phyloP scores from a whole-genome alignment of 306 rosid genomes.

The Casuarina glauca region DNA sequence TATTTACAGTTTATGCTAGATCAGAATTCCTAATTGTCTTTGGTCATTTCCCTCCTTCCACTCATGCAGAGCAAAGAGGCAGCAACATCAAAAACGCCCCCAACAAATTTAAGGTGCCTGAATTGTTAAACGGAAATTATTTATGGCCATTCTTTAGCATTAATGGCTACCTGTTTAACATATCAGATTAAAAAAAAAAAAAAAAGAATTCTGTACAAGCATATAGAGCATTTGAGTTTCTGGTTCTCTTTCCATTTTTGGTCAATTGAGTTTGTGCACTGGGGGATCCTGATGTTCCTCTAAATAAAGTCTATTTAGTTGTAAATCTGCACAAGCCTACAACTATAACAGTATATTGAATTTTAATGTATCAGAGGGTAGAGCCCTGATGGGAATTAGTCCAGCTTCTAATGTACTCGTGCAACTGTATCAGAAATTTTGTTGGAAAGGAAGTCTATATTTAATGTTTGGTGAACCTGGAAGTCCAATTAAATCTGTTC shows the following conservation, averaged over 20 bases:
- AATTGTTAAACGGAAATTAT: background rate
- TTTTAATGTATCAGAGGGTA: background rate
- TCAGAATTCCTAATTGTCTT: background rate
- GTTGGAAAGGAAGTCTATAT: background rate
- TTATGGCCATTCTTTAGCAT: background rate
- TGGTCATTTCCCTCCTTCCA: slow-evolving; percentile 14
- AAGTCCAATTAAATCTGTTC: background rate
- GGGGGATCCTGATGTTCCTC: background rate
- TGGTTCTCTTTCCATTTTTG: background rate
- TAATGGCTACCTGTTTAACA: background rate
- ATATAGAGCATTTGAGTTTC: background rate
- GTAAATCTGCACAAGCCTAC: background rate
- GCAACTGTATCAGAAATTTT: background rate
- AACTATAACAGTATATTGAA: background rate
- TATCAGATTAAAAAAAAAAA: background rate
- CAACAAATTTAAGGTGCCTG: slow-evolving; percentile 57
- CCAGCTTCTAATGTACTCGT: background rate
- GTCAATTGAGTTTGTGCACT: background rate
- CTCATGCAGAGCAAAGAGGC: slow-evolving; percentile 73
- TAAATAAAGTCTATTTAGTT: background rate
- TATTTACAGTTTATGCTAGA: background rate
- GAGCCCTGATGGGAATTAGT: background rate
- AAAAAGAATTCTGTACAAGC: background rate
- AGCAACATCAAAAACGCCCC: slow-evolving; percentile 35
- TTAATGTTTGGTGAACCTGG: background rate